Percentiles rank a stretch among this genome's conserved stretches.
phyloP scores from a whole-genome alignment of 192 early-diverging fungal genomes.

The Coemansia sp. region DNA sequence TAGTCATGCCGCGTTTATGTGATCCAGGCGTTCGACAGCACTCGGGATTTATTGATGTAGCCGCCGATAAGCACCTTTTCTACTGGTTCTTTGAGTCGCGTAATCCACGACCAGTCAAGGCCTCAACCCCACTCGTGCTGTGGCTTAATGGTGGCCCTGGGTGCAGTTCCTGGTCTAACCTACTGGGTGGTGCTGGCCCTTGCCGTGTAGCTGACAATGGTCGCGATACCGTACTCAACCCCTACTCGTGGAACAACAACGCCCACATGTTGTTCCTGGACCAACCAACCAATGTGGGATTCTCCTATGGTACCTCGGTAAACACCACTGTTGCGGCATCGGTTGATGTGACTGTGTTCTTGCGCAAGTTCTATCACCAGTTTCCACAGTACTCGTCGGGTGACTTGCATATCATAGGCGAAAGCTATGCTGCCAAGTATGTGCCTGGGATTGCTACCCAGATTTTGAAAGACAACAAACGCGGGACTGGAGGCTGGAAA shows the following conservation, averaged over 20 bases:
- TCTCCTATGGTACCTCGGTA: conserved; percentile 75
- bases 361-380: conserved; percentile 81
- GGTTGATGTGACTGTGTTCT: conserved; percentile 77
- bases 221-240: conserved; percentile 64
- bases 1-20: conserved; percentile 63
- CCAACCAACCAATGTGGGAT: conserved; percentile 88
- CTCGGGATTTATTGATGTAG: conserved; percentile 70
- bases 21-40: conserved; percentile 84
- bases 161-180: conserved; percentile 68
- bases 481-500: not conserved
- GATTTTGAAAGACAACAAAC: conserved; percentile 39
- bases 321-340: conserved; percentile 68
- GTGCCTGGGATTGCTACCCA: conserved; percentile 79
- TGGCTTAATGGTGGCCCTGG: conserved; percentile 85
- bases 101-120: conserved; percentile 34
- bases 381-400: conserved; percentile 69
- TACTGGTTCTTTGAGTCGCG: conserved; percentile 96
- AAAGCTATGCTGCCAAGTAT: conserved; percentile 85
- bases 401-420: conserved; percentile 84
- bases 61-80: conserved; percentile 73
- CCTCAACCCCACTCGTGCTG: conserved; percentile 65
- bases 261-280: conserved; percentile 79
- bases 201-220: conserved; percentile 76
- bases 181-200: conserved; percentile 76
- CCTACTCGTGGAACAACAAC: conserved; percentile 82